These are phyloP conservation scores for Pythium angustatum DNA, from an alignment of 352 stramenopile species.

Conservation along the genomic window DNA sequence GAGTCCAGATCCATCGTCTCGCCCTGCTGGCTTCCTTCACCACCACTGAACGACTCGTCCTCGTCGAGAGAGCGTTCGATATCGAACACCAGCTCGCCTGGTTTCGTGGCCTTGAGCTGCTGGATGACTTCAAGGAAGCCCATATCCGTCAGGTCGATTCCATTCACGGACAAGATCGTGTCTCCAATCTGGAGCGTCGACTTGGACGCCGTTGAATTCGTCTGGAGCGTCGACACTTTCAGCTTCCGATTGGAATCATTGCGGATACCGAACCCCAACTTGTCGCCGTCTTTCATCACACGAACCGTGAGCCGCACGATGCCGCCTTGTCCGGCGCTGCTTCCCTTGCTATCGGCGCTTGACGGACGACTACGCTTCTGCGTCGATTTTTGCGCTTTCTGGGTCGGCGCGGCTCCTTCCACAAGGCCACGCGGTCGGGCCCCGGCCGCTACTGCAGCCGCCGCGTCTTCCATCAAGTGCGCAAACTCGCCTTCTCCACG, in stretches of 20 bases:
- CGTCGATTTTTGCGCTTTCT: neutral
- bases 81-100: constrained; percentile 56
- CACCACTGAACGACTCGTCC: constrained; percentile 18
- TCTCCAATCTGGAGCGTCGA: constrained; percentile 58
- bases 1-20: constrained; percentile 30
- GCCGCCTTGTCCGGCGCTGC: constrained; percentile 6
- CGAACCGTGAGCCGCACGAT: constrained; percentile 38
- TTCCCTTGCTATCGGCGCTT: constrained; percentile 10
- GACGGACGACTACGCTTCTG: constrained; percentile 1
- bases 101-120: constrained; percentile 52
- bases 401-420: neutral
- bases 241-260: constrained; percentile 55
- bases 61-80: constrained; percentile 45
- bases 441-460: neutral
- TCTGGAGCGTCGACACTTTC: constrained; percentile 62
- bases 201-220: constrained; percentile 38
- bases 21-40: constrained; percentile 22
- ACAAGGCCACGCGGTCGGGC: neutral
- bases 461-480: constrained; percentile 8
- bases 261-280: constrained; percentile 68
- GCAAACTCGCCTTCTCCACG: too few relatives aligned
- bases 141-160: constrained; percentile 43
- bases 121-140: constrained; percentile 60
- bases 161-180: constrained; percentile 70
- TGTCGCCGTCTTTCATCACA: constrained; percentile 53